Conservation (phyloP, 2,329 filamentous ascomycete species). For the Leptographium lundbergii region DNA sequence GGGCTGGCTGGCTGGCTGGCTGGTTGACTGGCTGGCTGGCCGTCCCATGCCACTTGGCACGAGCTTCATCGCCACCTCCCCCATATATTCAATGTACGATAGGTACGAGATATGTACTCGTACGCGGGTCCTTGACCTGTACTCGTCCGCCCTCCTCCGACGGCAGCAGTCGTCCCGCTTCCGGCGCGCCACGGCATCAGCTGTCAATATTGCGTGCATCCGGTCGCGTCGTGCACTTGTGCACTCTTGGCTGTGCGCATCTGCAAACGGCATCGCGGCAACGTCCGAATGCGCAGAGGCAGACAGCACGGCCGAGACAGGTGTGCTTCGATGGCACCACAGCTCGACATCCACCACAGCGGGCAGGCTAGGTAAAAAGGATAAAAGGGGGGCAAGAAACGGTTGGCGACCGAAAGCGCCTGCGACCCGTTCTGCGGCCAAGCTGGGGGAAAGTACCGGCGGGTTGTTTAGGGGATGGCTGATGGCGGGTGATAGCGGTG, state of each 20-base stretch:
- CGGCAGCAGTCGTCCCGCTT: background rate
- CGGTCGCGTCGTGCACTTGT: too few relatives aligned
- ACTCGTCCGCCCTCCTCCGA: background rate
- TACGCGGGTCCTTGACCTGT: background rate
- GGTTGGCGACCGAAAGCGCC: background rate
- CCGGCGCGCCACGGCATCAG: background rate
- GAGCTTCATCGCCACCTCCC: background rate
- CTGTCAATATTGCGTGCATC: background rate
- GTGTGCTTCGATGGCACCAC: background rate
- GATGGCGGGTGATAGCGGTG: background rate
- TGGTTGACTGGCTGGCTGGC: too few relatives aligned
- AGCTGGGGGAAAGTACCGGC: background rate
- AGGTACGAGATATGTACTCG: too few relatives aligned
- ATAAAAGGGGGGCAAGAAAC: background rate
- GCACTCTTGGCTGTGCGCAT: too few relatives aligned
- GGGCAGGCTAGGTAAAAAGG: background rate
- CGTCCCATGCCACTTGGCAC: background rate
- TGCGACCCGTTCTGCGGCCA: constrained; percentile 2
- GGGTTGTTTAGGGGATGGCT: background rate
- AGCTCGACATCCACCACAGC: background rate
- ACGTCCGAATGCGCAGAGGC: too few relatives aligned
- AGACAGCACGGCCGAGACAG: background rate
- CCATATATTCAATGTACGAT: too few relatives aligned
- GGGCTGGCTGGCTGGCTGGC: too few relatives aligned
- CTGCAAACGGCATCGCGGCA: too few relatives aligned